Evolutionary conservation across 805 yeast species (phyloP).

Genomic region (Torulaspora maleeae): DNA sequence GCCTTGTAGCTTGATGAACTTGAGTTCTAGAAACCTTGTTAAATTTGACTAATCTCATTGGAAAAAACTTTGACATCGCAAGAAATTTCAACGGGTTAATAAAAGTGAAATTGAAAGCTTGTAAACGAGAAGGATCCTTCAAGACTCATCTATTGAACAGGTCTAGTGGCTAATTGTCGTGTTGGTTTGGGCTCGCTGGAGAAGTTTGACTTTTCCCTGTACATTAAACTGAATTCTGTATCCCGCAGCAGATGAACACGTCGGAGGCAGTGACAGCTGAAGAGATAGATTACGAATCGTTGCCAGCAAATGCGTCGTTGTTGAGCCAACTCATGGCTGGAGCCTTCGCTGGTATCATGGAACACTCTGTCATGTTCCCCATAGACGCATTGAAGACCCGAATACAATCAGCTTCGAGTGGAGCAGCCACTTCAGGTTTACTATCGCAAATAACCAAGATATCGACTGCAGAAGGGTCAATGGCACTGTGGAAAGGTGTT

Average conservation of each 20-base stretch:
- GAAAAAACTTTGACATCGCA: constrained; percentile 8
- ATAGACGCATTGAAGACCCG: constrained; percentile 94
- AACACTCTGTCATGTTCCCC: constrained; percentile 95
- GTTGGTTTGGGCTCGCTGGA: background rate
- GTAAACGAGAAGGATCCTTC: background rate
- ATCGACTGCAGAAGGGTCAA: constrained; percentile 81
- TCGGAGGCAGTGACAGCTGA: constrained; percentile 21
- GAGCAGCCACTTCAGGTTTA: constrained; percentile 35
- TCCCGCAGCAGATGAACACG: constrained; percentile 10
- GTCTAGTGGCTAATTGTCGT: background rate
- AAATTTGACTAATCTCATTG: constrained; percentile 3
- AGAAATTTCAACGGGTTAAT: constrained; percentile 4
- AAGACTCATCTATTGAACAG: background rate
- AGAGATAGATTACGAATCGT: constrained; percentile 84
- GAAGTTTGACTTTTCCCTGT: background rate
- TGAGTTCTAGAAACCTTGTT: constrained; percentile 6
- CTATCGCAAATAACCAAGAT: constrained; percentile 67
- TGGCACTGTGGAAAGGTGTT: constrained; percentile 90
- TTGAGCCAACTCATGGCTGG: constrained; percentile 85
- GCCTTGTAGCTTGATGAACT: background rate
- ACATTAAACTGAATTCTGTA: background rate
- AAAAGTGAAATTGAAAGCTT: background rate
- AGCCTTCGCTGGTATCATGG: constrained; percentile 99
- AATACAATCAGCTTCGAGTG: constrained; percentile 58
- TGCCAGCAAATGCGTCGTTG: constrained; percentile 82